Conservation (phyloP, 2,329 filamentous ascomycete species). For the Clarireedia paspali region DNA sequence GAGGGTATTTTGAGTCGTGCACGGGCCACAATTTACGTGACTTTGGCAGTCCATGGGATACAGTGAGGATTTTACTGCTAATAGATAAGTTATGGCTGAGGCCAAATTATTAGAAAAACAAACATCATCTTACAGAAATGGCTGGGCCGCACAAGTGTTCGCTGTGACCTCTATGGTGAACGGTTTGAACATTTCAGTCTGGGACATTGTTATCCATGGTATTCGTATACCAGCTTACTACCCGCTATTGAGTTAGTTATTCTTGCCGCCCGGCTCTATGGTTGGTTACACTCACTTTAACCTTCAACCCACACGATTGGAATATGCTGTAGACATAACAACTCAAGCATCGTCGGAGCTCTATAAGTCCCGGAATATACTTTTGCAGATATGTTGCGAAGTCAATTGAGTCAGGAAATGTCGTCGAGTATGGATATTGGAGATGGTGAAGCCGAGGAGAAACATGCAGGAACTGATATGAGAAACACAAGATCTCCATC, state of each 20-base stretch:
- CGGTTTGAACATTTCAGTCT: not conserved
- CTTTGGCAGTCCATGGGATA: too few relatives aligned
- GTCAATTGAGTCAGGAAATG: not conserved
- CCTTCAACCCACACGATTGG: not conserved
- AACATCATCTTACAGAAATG: too few relatives aligned
- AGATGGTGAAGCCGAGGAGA: not conserved
- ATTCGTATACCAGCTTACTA: not conserved
- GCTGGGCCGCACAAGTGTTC: too few relatives aligned
- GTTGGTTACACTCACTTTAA: not conserved
- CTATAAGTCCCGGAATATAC: not conserved
- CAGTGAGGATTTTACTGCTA: too few relatives aligned
- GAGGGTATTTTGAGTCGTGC: too few relatives aligned
- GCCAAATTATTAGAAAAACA: too few relatives aligned
- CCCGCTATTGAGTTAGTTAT: not conserved
- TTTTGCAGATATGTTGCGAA: not conserved
- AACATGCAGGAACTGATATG: constrained; percentile 1
- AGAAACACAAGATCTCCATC: constrained; percentile 22
- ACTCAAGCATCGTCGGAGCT: not conserved
- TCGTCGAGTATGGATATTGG: constrained; percentile 9
- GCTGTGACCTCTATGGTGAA: too few relatives aligned
- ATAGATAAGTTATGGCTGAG: too few relatives aligned
- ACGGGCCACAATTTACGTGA: too few relatives aligned
- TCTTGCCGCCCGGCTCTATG: not conserved
- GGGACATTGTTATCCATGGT: not conserved
- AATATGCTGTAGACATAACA: not conserved